Percentiles rank a stretch among this genome's conserved stretches.
Conservation (phyloP, 768 basidiomycete species). For the Xerocomellus intermedius region DNA sequence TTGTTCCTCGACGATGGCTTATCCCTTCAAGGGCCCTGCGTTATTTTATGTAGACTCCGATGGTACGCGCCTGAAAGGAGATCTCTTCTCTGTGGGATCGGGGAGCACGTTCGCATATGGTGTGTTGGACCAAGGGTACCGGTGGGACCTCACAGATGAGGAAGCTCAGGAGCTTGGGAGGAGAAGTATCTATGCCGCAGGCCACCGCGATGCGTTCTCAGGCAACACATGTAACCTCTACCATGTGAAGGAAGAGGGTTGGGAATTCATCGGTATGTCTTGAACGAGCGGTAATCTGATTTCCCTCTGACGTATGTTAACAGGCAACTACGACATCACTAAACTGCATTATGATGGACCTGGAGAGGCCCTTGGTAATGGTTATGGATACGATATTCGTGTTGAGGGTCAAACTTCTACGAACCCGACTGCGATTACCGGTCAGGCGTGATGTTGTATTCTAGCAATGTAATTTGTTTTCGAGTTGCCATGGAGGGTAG, state of each 20-base stretch:
- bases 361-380: constrained; percentile 64
- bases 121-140: constrained; percentile 93
- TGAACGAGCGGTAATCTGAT: not conserved
- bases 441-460: constrained; percentile 29
- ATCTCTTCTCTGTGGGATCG: constrained; percentile 98
- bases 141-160: constrained; percentile 88
- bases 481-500: not conserved
- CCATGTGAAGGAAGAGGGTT: constrained; percentile 92
- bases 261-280: constrained; percentile 88
- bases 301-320: constrained; percentile 8
- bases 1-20: constrained; percentile 4
- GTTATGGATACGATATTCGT: constrained; percentile 81
- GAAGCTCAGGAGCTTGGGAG: constrained; percentile 94
- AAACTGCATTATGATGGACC: constrained; percentile 90
- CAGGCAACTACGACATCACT: constrained; percentile 91
- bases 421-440: constrained; percentile 42
- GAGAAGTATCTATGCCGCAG: constrained; percentile 93
- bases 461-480: constrained; percentile 19
- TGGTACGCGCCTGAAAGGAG: constrained; percentile 91
- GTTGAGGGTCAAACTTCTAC: constrained; percentile 55
- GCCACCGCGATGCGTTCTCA: constrained; percentile 94
- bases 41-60: constrained; percentile 98
- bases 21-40: constrained; percentile 67
- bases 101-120: constrained; percentile 99
- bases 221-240: constrained; percentile 96